Conservation (phyloP, 2,329 filamentous ascomycete species). For the Alternaria gaisen region DNA sequence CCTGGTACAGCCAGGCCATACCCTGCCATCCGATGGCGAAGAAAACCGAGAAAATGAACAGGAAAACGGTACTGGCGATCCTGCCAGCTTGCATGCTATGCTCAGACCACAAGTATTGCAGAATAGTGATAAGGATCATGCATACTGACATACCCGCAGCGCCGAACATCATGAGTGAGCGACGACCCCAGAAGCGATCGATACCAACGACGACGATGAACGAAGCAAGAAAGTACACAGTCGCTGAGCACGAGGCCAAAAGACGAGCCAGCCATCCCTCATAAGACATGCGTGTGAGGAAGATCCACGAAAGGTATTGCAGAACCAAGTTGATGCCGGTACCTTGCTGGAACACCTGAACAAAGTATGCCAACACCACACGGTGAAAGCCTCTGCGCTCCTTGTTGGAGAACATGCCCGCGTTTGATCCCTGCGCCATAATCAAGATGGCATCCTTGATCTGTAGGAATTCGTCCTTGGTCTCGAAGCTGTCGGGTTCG, state of each 20-base stretch:
- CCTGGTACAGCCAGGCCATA: conserved; percentile 68
- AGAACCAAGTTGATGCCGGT: conserved; percentile 44
- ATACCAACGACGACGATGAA: conserved; percentile 51
- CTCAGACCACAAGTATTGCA: conserved; percentile 38
- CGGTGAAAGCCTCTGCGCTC: conserved; percentile 55
- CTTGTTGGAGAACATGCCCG: conserved; percentile 39
- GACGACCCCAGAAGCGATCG: conserved; percentile 48
- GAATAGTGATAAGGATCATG: conserved; percentile 43
- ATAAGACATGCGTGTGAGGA: conserved; percentile 60
- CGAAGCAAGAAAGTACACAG: conserved; percentile 49
- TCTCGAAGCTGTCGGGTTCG: conserved; percentile 36
- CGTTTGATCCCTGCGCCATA: conserved; percentile 40
- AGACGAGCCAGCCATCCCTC: conserved; percentile 54
- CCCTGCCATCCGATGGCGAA: conserved; percentile 85
- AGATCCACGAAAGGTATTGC: conserved; percentile 59
- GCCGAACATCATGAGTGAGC: conserved; percentile 49
- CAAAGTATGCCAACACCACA: conserved; percentile 52
- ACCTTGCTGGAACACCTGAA: conserved; percentile 57
- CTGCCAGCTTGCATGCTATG: conserved; percentile 32
- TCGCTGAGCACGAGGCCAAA: conserved; percentile 50
- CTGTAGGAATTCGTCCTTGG: conserved; percentile 53
- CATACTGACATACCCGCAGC: conserved; percentile 46
- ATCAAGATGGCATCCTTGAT: conserved; percentile 47
- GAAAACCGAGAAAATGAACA: conserved; percentile 90
- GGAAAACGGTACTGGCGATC: conserved; percentile 68